Percentiles rank a stretch among this genome's conserved stretches.
Evolutionary conservation across 2,329 filamentous ascomycete genomes (phyloP).

Genomic region (Scedosporium dehoogii): DNA sequence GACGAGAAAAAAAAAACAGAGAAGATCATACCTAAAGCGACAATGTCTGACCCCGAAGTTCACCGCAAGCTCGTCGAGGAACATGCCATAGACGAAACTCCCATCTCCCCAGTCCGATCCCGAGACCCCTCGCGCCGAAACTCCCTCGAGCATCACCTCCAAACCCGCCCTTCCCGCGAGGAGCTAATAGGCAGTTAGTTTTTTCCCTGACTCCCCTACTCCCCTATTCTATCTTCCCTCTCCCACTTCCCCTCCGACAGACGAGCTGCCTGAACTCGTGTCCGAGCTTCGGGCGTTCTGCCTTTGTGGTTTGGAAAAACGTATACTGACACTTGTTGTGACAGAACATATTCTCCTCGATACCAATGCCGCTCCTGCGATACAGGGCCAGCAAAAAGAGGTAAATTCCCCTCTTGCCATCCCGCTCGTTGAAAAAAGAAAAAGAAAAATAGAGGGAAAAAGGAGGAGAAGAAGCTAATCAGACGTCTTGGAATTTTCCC

Average conservation of each 20-base stretch:
- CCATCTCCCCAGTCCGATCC: constrained; percentile 37
- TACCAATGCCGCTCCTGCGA: constrained; percentile 64
- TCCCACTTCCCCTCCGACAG: no score
- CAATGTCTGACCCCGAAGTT: not conserved
- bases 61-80: not conserved
- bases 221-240: no score
- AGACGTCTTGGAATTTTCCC: not conserved
- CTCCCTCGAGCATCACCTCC: constrained; percentile 63
- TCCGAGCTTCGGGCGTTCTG: not conserved
- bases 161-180: constrained; percentile 63
- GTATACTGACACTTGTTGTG: constrained; percentile 13
- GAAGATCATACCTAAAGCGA: not conserved
- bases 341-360: constrained; percentile 79
- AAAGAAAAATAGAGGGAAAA: not conserved
- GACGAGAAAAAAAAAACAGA: not conserved
- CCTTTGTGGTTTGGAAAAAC: not conserved
- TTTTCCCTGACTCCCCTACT: no score
- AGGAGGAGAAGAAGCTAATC: not conserved
- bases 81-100: constrained; percentile 34
- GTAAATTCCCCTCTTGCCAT: constrained; percentile 21
- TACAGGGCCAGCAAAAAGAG: constrained; percentile 74
- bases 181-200: constrained; percentile 68
- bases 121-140: constrained; percentile 41
- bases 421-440: constrained; percentile 5
- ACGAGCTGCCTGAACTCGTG: no score